Conservation (phyloP, 805 yeast genomes). For the Starmerella bacillaris region DNA sequence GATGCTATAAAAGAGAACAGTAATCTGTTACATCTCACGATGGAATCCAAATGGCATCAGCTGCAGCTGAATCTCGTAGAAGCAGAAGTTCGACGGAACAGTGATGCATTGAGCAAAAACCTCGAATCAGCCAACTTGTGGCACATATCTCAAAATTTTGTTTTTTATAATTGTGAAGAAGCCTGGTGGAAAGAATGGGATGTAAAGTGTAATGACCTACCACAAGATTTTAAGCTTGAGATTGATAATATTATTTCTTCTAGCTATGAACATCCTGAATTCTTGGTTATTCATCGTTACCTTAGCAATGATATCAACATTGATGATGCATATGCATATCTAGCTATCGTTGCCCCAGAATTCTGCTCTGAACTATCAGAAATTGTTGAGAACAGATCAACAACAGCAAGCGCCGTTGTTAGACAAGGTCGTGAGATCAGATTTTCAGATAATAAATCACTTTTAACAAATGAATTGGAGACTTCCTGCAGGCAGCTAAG, state of each 20-base stretch:
- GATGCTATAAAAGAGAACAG: background rate
- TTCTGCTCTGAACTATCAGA: background rate
- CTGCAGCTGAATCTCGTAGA: conserved; percentile 6
- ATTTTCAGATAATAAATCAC: conserved; percentile 17
- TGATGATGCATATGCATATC: background rate
- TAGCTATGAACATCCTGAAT: background rate
- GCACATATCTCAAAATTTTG: background rate
- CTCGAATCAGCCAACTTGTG: background rate
- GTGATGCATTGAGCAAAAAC: background rate
- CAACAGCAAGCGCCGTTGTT: background rate
- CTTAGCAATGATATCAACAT: background rate
- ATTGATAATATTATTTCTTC: background rate
- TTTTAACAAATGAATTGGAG: conserved; percentile 5
- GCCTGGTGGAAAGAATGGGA: conserved; percentile 39
- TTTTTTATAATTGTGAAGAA: conserved; percentile 16
- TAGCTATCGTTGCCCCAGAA: background rate
- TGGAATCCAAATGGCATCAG: conserved; percentile 3
- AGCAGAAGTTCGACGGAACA: conserved; percentile 2
- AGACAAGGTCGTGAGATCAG: conserved; percentile 13
- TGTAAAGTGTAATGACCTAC: background rate
- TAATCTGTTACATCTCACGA: background rate
- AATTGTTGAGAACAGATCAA: background rate
- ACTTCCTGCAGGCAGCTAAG: conserved; percentile 11
- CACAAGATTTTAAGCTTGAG: background rate
- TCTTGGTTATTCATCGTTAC: background rate